phyloP scores from a whole-genome alignment of 2,329 filamentous ascomycete genomes.

The Colletotrichum neosansevieriae region DNA sequence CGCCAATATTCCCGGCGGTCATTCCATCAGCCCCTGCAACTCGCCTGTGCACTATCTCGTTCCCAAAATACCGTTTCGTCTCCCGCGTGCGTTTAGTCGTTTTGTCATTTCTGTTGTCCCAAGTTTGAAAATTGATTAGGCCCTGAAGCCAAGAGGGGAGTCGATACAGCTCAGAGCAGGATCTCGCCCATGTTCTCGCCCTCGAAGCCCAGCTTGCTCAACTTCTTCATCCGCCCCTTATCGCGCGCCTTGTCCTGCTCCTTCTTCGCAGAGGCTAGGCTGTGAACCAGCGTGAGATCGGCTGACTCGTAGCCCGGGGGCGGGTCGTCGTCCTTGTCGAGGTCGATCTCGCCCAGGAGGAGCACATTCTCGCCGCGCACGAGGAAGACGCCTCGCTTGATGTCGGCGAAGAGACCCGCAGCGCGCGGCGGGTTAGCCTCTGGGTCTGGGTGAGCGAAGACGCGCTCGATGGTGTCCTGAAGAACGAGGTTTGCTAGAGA shows the following conservation, averaged over 20 bases:
- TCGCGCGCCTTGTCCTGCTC: constrained; percentile 77
- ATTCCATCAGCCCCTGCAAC: constrained; percentile 21
- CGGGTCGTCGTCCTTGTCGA: constrained; percentile 93
- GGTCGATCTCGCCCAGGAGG: constrained; percentile 93
- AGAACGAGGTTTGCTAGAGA: constrained; percentile 88
- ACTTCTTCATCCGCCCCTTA: constrained; percentile 77
- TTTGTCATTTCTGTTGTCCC: constrained; percentile 35
- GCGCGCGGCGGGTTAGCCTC: constrained; percentile 47
- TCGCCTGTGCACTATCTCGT: constrained; percentile 1
- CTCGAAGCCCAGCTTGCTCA: constrained; percentile 86
- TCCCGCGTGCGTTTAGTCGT: constrained; percentile 38
- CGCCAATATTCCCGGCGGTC: constrained; percentile 11
- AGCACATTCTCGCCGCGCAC: constrained; percentile 98
- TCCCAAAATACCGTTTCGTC: constrained; percentile 34
- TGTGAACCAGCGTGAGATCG: constrained; percentile 76
- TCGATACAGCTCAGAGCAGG: constrained; percentile 64
- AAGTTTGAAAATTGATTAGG: constrained; percentile 13
- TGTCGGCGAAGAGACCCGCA: constrained; percentile 80
- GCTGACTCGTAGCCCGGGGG: constrained; percentile 76
- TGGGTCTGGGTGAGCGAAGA: constrained; percentile 71
- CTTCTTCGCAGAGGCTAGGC: constrained; percentile 79
- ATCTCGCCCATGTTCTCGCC: constrained; percentile 84
- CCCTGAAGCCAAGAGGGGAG: neutral
- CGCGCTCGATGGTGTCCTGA: constrained; percentile 90
- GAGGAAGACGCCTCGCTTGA: constrained; percentile 87